Percentiles rank a stretch among this genome's conserved stretches.
Evolutionary conservation across 1,139 yeast species (phyloP).

Genomic region (Yamadazyma sp.): DNA sequence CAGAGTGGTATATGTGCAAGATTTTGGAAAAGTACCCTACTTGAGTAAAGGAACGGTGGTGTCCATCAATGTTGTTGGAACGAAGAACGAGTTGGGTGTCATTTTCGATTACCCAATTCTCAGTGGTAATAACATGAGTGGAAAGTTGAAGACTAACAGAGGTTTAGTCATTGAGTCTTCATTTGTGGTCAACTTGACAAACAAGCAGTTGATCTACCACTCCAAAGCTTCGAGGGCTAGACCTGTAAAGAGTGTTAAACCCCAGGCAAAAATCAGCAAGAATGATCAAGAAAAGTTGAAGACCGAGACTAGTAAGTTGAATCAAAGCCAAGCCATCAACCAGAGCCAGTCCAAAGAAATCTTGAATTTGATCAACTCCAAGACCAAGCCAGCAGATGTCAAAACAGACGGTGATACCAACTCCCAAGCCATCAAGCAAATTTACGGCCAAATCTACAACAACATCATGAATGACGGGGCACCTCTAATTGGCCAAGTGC

Average conservation of each 20-base stretch:
- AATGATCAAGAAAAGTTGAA: constrained; percentile 21
- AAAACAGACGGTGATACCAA: constrained; percentile 21
- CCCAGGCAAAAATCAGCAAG: neutral
- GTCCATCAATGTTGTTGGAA: constrained; percentile 67
- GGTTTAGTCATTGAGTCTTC: constrained; percentile 85
- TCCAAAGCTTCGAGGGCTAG: constrained; percentile 60
- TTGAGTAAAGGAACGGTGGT: constrained; percentile 91
- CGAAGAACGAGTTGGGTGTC: constrained; percentile 62
- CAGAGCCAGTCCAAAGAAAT: constrained; percentile 30
- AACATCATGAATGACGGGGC: constrained; percentile 44
- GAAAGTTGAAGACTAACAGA: constrained; percentile 72
- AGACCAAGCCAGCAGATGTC: constrained; percentile 15
- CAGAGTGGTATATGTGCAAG: constrained; percentile 81
- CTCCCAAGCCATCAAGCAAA: constrained; percentile 45
- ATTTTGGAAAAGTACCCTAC: constrained; percentile 86
- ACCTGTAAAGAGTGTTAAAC: constrained; percentile 24
- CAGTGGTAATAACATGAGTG: constrained; percentile 80
- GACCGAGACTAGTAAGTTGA: constrained; percentile 16
- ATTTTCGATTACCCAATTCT: constrained; percentile 81
- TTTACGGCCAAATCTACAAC: constrained; percentile 50
- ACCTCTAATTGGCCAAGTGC: constrained; percentile 8
- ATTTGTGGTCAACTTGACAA: constrained; percentile 72
- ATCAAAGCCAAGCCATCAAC: constrained; percentile 13
- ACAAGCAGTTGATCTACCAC: constrained; percentile 74
- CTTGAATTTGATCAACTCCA: constrained; percentile 20